phyloP scores from a whole-genome alignment of 2,329 filamentous ascomycete species.

The Cordyceps cateniannulata region DNA sequence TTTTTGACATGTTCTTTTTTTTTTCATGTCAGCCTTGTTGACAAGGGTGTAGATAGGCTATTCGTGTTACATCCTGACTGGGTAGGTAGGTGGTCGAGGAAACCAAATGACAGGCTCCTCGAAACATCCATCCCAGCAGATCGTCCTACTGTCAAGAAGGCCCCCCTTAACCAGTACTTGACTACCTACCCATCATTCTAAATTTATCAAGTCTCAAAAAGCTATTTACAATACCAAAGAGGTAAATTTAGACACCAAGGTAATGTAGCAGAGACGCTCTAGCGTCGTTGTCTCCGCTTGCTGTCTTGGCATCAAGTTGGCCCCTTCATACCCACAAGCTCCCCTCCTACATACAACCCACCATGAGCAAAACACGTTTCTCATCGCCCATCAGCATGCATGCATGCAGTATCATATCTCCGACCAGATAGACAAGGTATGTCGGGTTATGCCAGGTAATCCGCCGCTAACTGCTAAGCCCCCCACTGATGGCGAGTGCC shows the following conservation, averaged over 20 bases:
- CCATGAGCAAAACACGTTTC: neutral
- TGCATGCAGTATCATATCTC: neutral
- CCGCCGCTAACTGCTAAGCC: neutral
- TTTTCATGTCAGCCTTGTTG: neutral
- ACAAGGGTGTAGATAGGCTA: neutral
- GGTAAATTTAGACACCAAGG: neutral
- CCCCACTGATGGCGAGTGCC: neutral
- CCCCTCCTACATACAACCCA: no score
- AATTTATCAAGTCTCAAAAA: neutral
- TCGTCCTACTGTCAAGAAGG: no score
- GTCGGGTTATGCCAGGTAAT: neutral
- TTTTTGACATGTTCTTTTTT: neutral
- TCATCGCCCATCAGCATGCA: neutral
- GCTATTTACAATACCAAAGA: neutral
- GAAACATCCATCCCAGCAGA: no score
- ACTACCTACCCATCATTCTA: no score
- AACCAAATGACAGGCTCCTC: neutral
- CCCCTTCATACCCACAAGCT: neutral
- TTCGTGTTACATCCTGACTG: neutral
- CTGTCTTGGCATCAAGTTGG: neutral
- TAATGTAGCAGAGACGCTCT: neutral
- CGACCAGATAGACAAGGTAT: neutral
- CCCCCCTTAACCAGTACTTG: no score
- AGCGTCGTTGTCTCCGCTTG: slow-evolving; percentile 1
- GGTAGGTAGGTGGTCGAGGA: neutral